Evolutionary conservation across 163 green algal genomes (phyloP), one percentile per base, ranked within the genome.

Genomic region (Coccomyxa subellipsoidea): DNA sequence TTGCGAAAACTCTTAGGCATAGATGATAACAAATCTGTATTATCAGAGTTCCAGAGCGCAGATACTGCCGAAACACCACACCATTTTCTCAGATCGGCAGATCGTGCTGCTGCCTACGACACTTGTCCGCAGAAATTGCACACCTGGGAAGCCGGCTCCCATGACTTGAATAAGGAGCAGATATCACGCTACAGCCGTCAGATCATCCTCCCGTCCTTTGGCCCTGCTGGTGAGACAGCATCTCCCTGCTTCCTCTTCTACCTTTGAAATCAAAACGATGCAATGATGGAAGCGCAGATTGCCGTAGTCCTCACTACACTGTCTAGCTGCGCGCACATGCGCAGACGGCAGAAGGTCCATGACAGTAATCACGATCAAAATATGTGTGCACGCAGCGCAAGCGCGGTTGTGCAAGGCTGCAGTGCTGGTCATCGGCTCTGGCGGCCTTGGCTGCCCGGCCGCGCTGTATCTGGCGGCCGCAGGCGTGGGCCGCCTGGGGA

Each of bases 401-500:
- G 85, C 85, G 23, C 81, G 84, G 12, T 84, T 98, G 15, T 92
- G 87, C 82, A 72, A 78, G 0, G 87, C 86, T 12, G 94, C 88
- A 0, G 95, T 98, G 34, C 91, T 99, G 7, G 90, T 99, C 12
- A 90, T 99, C 37, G 97, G 97, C 10, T 95, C 94, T 7, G 97
- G 97, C 10, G 97, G 97, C 23, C 90, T 99, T 38, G 97, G 97
- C 36, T 98, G 91, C 0, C 94, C 97, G 7, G 95, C 91, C 0
- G 88, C 90, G 0, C 87, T 99, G n/a, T 99, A 99, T 88, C 90
- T 99, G 35, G 93, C 96, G 25, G 93, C 94, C 1, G 89, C 91
- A 31, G 96, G 96, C 12, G 87, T 98, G 29, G 95, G 94, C 3
- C 82, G 79, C 0, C 73, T 99, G 38, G 96, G 94, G 25, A 91